Percentiles rank a stretch among this genome's conserved stretches.
Conservation (phyloP, 129 eudicot species). For the Silybum marianum region DNA sequence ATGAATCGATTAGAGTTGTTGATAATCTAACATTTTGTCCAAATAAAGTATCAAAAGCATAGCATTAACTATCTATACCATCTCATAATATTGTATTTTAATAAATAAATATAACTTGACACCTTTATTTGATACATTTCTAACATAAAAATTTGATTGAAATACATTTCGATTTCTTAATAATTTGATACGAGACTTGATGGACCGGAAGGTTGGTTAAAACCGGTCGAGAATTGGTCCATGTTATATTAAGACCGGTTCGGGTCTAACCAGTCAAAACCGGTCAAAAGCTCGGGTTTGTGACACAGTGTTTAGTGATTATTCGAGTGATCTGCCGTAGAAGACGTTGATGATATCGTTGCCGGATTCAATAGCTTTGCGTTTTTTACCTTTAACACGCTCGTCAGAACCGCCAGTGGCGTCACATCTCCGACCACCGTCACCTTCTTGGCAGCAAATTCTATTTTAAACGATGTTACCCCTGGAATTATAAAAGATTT, state of each 20-base stretch:
- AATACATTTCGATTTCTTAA: background rate
- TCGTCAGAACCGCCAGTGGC: constrained; percentile 63
- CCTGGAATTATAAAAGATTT: constrained; percentile 43
- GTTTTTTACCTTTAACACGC: constrained; percentile 72
- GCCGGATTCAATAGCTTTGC: constrained; percentile 73
- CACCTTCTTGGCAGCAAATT: constrained; percentile 85
- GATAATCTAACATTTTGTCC: no score
- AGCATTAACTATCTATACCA: background rate
- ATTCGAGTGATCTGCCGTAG: constrained; percentile 4
- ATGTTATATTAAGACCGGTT: background rate
- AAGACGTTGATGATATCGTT: constrained; percentile 34
- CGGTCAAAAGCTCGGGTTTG: background rate
- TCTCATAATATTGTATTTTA: background rate
- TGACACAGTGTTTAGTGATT: background rate
- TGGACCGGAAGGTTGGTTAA: background rate
- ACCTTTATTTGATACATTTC: background rate
- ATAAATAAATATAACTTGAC: constrained; percentile 1
- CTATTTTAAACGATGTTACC: constrained; percentile 83
- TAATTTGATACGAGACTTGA: constrained; percentile 8
- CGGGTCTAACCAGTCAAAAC: background rate
- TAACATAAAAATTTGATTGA: background rate
- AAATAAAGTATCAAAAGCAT: no score
- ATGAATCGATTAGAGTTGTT: no score
- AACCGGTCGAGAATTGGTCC: background rate
- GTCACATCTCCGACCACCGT: constrained; percentile 85